Evolutionary conservation across 768 basidiomycete species (phyloP), one percentile per base, ranked within the genome.

Genomic region (Chalciporus sphaerocephalus): DNA sequence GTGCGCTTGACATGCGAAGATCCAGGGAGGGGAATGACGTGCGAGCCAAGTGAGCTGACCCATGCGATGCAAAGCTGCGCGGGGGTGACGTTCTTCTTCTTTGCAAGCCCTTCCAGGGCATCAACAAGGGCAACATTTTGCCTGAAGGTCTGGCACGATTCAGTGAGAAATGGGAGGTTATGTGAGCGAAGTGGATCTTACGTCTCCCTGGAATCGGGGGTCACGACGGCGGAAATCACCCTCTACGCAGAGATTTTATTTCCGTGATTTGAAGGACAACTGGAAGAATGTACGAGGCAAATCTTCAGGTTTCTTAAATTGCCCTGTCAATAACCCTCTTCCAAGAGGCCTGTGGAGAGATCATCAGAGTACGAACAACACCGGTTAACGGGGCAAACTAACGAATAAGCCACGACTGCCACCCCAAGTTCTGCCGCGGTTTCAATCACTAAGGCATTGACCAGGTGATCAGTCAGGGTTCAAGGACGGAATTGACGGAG

Each of bases 361-460:
- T n/a, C n/a, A 78, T 24, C 74, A 81, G 59, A n/a, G n/a, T n/a
- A n/a, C n/a, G n/a, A n/a, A n/a, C n/a, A n/a, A n/a, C n/a, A n/a
- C 40, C 46, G 11, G 8, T 25, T 25, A n/a, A n/a, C n/a, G n/a
- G n/a, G 7, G 24, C 2, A 12, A 28, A 44, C 74, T 18, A 28
- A 76, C 74, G 79, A 76, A 53, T 85, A 85, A 24, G 75, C 80
- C 17, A 76, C 58, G n/a, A 84, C 72, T 7, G 79, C 63, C 45
- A 84, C 68, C 4, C 73, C 74, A 28, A 81, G 69, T 52, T 80
- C 78, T 37, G 66, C 60, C n/a, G 77, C 75, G 7, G 79, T 70
- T 2, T 69, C 69, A 44, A 84, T 73, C 27, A 82, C 81, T 68
- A 27, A n/a, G n/a, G n/a, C n/a, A n/a, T n/a, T n/a, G 17, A 25